Evolutionary conservation across 2,329 filamentous ascomycete genomes (phyloP).

Genomic region (Aspergillus melleus): DNA sequence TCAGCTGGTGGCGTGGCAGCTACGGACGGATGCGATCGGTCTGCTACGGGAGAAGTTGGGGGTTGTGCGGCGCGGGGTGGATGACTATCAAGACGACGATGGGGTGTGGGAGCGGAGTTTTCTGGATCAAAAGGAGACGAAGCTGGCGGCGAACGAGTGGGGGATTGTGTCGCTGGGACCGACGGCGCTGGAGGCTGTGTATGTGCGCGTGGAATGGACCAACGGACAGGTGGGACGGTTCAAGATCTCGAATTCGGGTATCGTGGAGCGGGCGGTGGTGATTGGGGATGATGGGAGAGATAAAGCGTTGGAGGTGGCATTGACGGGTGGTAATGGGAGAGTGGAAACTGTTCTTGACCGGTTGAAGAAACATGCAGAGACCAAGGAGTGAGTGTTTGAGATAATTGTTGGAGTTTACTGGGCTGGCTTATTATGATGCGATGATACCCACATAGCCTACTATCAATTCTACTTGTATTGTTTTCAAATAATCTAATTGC

Average conservation of each 20-base stretch:
- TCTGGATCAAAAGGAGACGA: slow-evolving; percentile 13
- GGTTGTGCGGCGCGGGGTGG: slow-evolving; percentile 12
- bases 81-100: slow-evolving; percentile 16
- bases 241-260: slow-evolving; percentile 41
- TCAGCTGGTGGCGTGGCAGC: slow-evolving; percentile 44
- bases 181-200: slow-evolving; percentile 41
- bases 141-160: slow-evolving; percentile 21
- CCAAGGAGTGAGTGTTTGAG: neutral
- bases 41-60: slow-evolving; percentile 36
- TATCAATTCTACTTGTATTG: neutral
- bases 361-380: slow-evolving; percentile 20
- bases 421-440: neutral
- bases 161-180: slow-evolving; percentile 38
- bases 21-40: slow-evolving; percentile 39
- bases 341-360: slow-evolving; percentile 37
- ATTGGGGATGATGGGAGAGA: slow-evolving; percentile 42
- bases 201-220: slow-evolving; percentile 45
- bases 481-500: neutral
- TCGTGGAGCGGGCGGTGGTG: slow-evolving; percentile 44
- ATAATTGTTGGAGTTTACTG: neutral
- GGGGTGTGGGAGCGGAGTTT: slow-evolving; percentile 16
- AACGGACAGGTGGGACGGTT: slow-evolving; percentile 47
- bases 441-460: neutral
- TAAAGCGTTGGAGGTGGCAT: slow-evolving; percentile 34
- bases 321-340: slow-evolving; percentile 36